Base-by-base conservation (phyloP, 176 grass and related monocot genomes). In the Saccharum officinarum region DNA sequence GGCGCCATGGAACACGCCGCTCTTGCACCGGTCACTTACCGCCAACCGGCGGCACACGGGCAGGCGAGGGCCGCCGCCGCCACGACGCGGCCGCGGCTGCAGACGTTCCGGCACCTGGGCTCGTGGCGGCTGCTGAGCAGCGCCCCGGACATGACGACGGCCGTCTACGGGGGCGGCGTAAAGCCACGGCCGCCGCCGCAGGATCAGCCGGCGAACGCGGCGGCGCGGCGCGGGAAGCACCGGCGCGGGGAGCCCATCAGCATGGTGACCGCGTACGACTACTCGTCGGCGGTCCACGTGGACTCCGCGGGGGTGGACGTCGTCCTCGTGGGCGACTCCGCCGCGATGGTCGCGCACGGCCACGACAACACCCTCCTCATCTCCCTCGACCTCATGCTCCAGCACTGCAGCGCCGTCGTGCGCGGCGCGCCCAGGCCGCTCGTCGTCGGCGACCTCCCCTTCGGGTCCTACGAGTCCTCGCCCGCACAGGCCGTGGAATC, bases 261-360 rank as follows among this genome's bases (percentile, higher is more conserved):
- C 68, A 84, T 98, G 82, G 91, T 98, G 79, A 98, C 92, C 67
- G 95, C 93, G 45, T 98, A 98, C 87, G 95, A 98, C 85, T 98
- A 98, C 85, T 93, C 95, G 39, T 98, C 95, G 23, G 95, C 93
- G 31, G 92, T 93, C 6, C 95, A 98, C 88, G 87, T 98, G 18
- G 93, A 98, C 89, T 85, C 85, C 25, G 92, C 95, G 10, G 91
- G 92, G 16, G 80, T 98, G 82, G 95, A 98, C 85, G 54, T 98
- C 33, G 87, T 89, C 76, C 92, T 98, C 44, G 95, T 98, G 61
- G 95, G 95, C 33, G 95, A 98, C 82, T 98, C 95, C 40, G 95
- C 93, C 45, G 92, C 92, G 73, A 98, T 98, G 95, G 93, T 95
- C 76, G 89, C 93, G 65, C 93, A 98, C 80, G 95, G 95, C 72